phyloP scores from a whole-genome alignment of 352 stramenopile species.

The Globisporangium lucens region DNA sequence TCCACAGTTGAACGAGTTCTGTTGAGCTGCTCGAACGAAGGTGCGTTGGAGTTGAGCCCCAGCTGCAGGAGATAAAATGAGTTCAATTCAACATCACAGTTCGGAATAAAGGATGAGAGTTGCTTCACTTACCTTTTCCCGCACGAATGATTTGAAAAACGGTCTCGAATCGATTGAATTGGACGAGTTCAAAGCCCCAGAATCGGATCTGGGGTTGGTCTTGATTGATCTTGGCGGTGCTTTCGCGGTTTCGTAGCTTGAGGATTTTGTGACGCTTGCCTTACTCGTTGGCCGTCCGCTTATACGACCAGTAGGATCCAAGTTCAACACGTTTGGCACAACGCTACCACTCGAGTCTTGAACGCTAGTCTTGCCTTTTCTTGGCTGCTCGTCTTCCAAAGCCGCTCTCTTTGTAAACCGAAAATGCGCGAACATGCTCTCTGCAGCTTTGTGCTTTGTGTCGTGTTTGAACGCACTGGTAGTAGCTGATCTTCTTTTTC shows the following conservation, averaged over 20 bases:
- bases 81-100: background rate
- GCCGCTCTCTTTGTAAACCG: constrained; percentile 11
- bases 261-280: background rate
- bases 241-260: background rate
- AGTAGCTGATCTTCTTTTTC: background rate
- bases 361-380: background rate
- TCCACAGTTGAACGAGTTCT: constrained; percentile 16
- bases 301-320: background rate
- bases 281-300: background rate
- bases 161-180: constrained; percentile 13
- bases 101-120: background rate
- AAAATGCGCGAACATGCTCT: constrained; percentile 18
- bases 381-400: background rate
- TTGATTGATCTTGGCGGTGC: background rate
- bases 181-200: background rate
- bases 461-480: background rate
- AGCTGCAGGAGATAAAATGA: background rate
- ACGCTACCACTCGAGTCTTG: background rate
- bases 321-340: background rate
- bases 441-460: constrained; percentile 10
- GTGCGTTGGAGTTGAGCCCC: background rate
- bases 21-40: background rate
- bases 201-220: background rate
- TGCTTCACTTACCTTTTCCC: constrained; percentile 15
- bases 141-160: constrained; percentile 21